A percentile compares a stretch with the other conserved stretches of the same genome.
These are phyloP conservation scores for Neurospora sp. DNA, from an alignment of 495 filamentous ascomycete species.

Conservation along the genomic window DNA sequence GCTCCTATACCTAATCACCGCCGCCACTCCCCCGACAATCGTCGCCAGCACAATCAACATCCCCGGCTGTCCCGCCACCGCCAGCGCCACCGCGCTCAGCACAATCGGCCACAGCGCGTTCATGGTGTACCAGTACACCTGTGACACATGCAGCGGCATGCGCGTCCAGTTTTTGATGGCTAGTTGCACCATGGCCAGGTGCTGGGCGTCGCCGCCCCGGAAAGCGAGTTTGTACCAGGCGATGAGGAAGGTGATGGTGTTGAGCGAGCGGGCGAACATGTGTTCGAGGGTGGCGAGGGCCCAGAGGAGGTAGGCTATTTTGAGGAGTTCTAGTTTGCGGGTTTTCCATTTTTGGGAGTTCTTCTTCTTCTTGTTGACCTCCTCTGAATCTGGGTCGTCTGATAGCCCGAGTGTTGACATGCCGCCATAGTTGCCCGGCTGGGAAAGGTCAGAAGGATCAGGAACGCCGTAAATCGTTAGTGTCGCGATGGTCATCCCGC, in stretches of 20 bases:
- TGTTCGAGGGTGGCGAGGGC: slow-evolving; percentile 10
- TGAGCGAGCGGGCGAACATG: slow-evolving; percentile 9
- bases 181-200: neutral
- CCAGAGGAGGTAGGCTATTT: slow-evolving; percentile 11
- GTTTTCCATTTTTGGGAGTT: neutral
- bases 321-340: neutral
- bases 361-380: neutral
- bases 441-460: neutral
- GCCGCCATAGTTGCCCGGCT: too few relatives aligned
- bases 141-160: slow-evolving; percentile 7
- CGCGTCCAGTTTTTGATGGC: slow-evolving; percentile 4
- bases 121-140: slow-evolving; percentile 6
- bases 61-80: slow-evolving; percentile 9
- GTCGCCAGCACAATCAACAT: slow-evolving; percentile 1
- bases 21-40: slow-evolving; percentile 4
- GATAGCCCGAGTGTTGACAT: too few relatives aligned
- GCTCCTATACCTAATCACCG: slow-evolving; percentile 15
- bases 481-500: neutral
- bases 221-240: slow-evolving; percentile 9
- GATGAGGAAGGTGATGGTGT: slow-evolving; percentile 8
- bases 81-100: neutral
- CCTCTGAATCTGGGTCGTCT: too few relatives aligned
- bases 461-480: neutral
- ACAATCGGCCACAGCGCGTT: slow-evolving; percentile 6
- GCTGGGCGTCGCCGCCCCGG: slow-evolving; percentile 4